phyloP scores from a whole-genome alignment of 2,329 filamentous ascomycete species.

The Incumbomyces delicatus region DNA sequence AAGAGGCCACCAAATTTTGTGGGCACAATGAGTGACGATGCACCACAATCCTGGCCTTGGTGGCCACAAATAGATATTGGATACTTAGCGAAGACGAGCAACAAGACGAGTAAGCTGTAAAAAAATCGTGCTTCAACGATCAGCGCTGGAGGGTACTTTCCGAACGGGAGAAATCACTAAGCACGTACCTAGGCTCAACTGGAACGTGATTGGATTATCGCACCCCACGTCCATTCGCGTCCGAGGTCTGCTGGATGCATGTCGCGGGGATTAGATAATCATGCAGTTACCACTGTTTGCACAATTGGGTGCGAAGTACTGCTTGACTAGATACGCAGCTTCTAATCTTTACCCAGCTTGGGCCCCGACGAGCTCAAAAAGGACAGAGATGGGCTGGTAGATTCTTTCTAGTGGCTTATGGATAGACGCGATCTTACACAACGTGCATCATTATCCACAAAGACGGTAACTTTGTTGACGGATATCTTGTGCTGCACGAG shows the following conservation, averaged over 20 bases:
- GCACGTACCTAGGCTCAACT: too few relatives aligned
- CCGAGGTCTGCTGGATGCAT: too few relatives aligned
- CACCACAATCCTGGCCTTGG: slow-evolving; percentile 56
- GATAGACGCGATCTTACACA: not conserved
- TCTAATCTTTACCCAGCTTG: too few relatives aligned
- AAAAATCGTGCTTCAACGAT: not conserved
- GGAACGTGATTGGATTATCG: too few relatives aligned
- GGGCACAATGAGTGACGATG: slow-evolving; percentile 51
- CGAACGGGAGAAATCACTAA: not conserved
- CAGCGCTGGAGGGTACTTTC: not conserved
- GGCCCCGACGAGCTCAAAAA: too few relatives aligned
- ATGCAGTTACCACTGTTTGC: not conserved
- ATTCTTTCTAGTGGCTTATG: not conserved
- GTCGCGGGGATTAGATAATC: too few relatives aligned
- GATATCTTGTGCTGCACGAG: not conserved
- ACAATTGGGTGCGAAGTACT: too few relatives aligned
- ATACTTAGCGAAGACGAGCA: not conserved
- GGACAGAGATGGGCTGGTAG: not conserved
- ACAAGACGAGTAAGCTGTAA: slow-evolving; percentile 12
- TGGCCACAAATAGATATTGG: slow-evolving; percentile 49
- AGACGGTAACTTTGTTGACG: not conserved
- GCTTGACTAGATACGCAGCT: too few relatives aligned
- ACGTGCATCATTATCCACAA: slow-evolving; percentile 3
- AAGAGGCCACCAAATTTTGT: slow-evolving; percentile 56
- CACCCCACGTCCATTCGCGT: too few relatives aligned